Base-by-base conservation (phyloP, 2,329 filamentous ascomycete genomes). In the Epichloe hybrida region DNA sequence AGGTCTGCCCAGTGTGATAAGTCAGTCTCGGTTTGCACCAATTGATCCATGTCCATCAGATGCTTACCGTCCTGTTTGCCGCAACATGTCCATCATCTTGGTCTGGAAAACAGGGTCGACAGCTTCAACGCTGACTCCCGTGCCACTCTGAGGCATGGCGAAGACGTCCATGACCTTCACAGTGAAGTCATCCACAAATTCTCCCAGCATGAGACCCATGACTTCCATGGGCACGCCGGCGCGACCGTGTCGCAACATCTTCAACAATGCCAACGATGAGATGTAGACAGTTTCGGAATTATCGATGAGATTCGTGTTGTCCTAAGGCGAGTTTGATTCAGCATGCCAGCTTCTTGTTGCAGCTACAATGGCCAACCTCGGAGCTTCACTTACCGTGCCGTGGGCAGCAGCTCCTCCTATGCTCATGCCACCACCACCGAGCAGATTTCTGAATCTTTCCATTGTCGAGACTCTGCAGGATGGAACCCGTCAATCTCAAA, bases 41-140 rank as follows among this genome's bases (percentile, higher is more conserved):
- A 12, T 15, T 34, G 17, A 39, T 50, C 40, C 43, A 38, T 51
- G 43, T 45, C 52, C 51, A 47, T 41, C 50, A 51, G 38, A 56
- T 11, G 20, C 79, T 61, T 74, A 94, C 88, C 93, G 80, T 72
- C 93, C 93, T 52, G 93, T 98, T 76, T 98, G 93, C 64, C 87
- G 80, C 66, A 98, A 75, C 93, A 98, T 97, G 67, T 98, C 93
- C 93, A 98, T 98, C 93, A 98, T 98, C 78, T 96, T 98, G 63
- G 89, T 96, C 74, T 98, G 93, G 70, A 98, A 98, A 36, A 98
- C 93, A 9, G 90, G 89, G 66, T 98, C 93, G 56, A 98, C 93
- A 48, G 93, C 94, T 71, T 98, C 93, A 62, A 98, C 93, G 70
- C 88, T 95, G 60, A 98, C 93, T 59, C 93, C 93, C 1, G 93